These are phyloP conservation scores for Aspergillus versicolor DNA, from an alignment of 2,329 filamentous ascomycete genomes.

Conservation along the genomic window DNA sequence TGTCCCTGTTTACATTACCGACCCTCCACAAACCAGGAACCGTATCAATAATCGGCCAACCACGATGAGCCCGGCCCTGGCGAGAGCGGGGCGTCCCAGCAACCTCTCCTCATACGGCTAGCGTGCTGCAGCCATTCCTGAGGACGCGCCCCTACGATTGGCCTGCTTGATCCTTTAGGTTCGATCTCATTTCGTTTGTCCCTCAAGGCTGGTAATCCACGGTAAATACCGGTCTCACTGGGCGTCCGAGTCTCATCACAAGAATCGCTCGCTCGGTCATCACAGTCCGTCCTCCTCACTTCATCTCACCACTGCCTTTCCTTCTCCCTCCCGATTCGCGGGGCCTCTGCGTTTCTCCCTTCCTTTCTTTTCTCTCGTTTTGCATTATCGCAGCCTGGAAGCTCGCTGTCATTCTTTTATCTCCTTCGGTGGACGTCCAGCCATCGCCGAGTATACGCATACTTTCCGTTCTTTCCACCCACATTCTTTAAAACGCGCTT, in stretches of 20 bases:
- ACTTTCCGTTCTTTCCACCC: conserved; percentile 21
- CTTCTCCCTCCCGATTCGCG: neutral
- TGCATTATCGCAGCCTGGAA: conserved; percentile 27
- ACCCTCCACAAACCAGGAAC: conserved; percentile 28
- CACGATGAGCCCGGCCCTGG: neutral
- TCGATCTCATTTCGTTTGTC: conserved; percentile 23
- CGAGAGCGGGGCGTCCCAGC: neutral
- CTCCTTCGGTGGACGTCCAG: conserved; percentile 22
- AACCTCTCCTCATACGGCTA: conserved; percentile 8
- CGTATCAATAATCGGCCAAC: conserved; percentile 2
- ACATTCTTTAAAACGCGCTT: conserved; percentile 24
- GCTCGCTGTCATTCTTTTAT: conserved; percentile 40
- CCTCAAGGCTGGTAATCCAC: conserved; percentile 1
- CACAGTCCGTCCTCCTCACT: neutral
- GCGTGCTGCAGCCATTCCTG: neutral
- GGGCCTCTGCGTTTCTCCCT: conserved; percentile 10
- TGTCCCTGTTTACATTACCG: neutral
- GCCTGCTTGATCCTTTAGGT: conserved; percentile 9
- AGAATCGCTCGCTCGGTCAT: neutral
- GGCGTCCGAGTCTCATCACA: conserved; percentile 2
- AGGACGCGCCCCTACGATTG: conserved; percentile 13
- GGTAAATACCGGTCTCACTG: conserved; percentile 17
- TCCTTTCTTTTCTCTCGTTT: conserved; percentile 12
- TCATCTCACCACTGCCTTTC: conserved; percentile 3
- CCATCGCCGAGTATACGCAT: conserved; percentile 13